phyloP scores from a whole-genome alignment of 139 green algal species.

The Micromonas commoda region DNA sequence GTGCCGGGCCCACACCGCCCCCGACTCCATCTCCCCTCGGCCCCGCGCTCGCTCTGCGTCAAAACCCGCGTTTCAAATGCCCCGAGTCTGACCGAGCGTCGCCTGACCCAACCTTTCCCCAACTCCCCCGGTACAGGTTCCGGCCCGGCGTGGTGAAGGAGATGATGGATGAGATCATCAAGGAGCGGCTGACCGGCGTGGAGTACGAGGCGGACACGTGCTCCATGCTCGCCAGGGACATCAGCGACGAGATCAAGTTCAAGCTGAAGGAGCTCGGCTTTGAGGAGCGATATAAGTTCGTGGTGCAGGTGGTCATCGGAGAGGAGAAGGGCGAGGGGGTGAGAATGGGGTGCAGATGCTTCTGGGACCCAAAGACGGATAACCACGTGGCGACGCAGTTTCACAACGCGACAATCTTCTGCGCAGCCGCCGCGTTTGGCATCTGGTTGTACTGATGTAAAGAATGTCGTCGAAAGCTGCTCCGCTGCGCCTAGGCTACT shows the following conservation, averaged over 20 bases:
- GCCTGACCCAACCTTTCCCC: background rate
- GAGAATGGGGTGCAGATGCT: conserved; percentile 54
- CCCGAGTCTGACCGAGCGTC: too few species aligned
- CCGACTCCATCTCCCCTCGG: too few species aligned
- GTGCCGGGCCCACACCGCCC: too few species aligned
- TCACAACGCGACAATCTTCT: conserved; percentile 60
- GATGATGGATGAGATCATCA: conserved; percentile 2
- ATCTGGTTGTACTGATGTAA: conserved; percentile 55
- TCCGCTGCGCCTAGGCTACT: too few species aligned
- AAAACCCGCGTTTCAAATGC: too few species aligned
- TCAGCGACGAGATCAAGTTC: conserved; percentile 72
- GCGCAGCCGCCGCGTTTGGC: conserved; percentile 49
- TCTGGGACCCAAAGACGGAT: conserved; percentile 71
- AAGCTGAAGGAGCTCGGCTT: conserved; percentile 53
- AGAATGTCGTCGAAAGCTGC: too few species aligned
- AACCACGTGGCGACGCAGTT: conserved; percentile 60
- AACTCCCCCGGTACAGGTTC: background rate
- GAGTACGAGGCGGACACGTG: conserved; percentile 69
- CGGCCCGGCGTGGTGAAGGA: background rate
- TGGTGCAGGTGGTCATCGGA: conserved; percentile 70
- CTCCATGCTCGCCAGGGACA: conserved; percentile 58
- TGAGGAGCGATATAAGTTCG: conserved; percentile 68
- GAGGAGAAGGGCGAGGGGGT: conserved; percentile 69
- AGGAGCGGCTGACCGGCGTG: background rate
- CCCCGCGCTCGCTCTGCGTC: too few species aligned